A percentile compares a stretch with the other conserved stretches of the same genome.
Evolutionary conservation across 805 yeast genomes (phyloP).

Genomic region (Clavispora vitiphila): DNA sequence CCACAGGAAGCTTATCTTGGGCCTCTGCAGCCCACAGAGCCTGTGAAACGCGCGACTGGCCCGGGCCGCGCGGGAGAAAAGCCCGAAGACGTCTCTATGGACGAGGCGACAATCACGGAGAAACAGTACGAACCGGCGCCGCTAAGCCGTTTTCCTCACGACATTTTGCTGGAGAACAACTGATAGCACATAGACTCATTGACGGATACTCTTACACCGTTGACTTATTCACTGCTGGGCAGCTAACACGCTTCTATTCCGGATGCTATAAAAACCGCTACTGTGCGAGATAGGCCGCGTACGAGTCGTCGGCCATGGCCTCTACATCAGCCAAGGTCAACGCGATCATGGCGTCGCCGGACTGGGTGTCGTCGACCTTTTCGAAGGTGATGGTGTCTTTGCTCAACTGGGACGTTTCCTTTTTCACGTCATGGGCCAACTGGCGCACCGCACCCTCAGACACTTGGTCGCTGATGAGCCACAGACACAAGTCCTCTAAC

Average conservation of each 20-base stretch:
- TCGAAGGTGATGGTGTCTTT: slow-evolving; percentile 54
- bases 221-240: no score
- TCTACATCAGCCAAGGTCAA: slow-evolving; percentile 14
- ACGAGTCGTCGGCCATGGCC: slow-evolving; percentile 14
- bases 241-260: no score
- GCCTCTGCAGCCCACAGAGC: background rate
- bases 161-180: slow-evolving; percentile 9
- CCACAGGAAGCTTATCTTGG: background rate
- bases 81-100: slow-evolving; percentile 14
- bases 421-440: slow-evolving; percentile 61
- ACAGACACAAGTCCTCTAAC: slow-evolving; percentile 70
- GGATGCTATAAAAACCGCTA: no score
- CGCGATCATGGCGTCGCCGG: slow-evolving; percentile 17
- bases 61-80: no score
- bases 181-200: no score
- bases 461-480: slow-evolving; percentile 62
- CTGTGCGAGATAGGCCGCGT: slow-evolving; percentile 1
- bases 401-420: slow-evolving; percentile 31
- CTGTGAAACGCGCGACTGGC: no score
- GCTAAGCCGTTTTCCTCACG: slow-evolving; percentile 24
- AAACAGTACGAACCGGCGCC: slow-evolving; percentile 2
- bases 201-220: no score
- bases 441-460: slow-evolving; percentile 54
- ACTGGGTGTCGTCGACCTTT: slow-evolving; percentile 31
- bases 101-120: slow-evolving; percentile 10